phyloP scores from a whole-genome alignment of 495 filamentous ascomycete species.

The Penicillium malachiteum region DNA sequence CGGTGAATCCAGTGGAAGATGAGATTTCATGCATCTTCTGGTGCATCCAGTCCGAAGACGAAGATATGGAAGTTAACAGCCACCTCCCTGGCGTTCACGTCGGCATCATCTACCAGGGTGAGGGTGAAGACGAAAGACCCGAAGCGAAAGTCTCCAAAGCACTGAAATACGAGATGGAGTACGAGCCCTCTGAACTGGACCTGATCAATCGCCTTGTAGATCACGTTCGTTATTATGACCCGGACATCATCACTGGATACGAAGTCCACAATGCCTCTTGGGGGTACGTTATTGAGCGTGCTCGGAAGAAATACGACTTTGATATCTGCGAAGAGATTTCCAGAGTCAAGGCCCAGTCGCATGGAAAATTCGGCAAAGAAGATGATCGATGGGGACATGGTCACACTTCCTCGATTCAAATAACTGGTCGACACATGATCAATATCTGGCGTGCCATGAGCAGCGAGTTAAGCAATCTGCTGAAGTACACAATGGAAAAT shows the following conservation, averaged over 20 bases:
- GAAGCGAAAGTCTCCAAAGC: constrained; percentile 49
- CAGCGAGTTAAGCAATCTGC: constrained; percentile 72
- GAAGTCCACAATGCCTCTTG: constrained; percentile 92
- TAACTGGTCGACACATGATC: constrained; percentile 93
- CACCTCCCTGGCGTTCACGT: constrained; percentile 51
- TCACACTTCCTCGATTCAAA: constrained; percentile 77
- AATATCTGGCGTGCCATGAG: constrained; percentile 98
- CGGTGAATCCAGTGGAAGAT: constrained; percentile 86
- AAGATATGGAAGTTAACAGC: constrained; percentile 51
- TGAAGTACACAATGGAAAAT: constrained; percentile 97
- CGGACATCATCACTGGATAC: constrained; percentile 92
- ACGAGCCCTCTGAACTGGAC: constrained; percentile 78
- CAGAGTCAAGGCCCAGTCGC: constrained; percentile 76
- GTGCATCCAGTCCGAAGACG: constrained; percentile 77
- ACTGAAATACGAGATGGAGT: constrained; percentile 59
- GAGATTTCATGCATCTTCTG: constrained; percentile 90
- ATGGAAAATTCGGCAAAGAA: constrained; percentile 81
- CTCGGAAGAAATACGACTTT: constrained; percentile 81
- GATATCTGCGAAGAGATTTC: constrained; percentile 89
- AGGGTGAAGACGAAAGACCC: constrained; percentile 36
- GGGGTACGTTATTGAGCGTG: constrained; percentile 93
- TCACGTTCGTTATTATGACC: constrained; percentile 80
- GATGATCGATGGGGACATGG: constrained; percentile 90
- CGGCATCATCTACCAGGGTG: constrained; percentile 53
- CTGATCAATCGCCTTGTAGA: constrained; percentile 79